Evolutionary conservation across 2,329 filamentous ascomycete species (phyloP).

Genomic region (Cordyceps javanica): DNA sequence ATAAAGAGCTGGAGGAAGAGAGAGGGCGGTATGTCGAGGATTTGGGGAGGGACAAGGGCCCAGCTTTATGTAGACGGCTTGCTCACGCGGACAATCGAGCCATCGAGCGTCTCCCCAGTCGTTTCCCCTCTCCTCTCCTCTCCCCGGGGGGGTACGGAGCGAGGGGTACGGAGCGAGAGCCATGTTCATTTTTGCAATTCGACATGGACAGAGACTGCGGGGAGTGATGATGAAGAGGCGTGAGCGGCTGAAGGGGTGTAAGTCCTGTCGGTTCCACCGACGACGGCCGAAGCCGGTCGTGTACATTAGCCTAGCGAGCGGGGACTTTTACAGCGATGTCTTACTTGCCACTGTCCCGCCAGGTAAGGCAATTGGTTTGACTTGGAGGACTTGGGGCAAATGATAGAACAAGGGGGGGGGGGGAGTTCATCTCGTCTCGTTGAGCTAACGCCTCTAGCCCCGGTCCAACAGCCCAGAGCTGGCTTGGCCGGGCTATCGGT

Average conservation of each 20-base stretch:
- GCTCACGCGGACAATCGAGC: neutral
- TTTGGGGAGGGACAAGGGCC: conserved; percentile 16
- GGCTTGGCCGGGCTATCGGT: no score
- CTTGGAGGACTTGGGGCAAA: no score
- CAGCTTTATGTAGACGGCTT: conserved; percentile 25
- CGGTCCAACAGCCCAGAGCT: neutral
- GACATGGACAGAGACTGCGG: neutral
- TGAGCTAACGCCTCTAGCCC: no score
- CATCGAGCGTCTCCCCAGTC: neutral
- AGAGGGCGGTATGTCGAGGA: conserved; percentile 16
- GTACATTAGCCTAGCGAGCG: no score
- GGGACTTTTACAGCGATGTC: no score
- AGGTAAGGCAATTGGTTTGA: no score
- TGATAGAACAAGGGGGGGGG: no score
- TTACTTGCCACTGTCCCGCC: no score
- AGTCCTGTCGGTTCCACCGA: neutral
- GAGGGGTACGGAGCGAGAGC: neutral
- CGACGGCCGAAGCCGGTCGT: no score
- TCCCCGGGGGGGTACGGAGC: neutral
- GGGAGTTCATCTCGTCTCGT: no score
- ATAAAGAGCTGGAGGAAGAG: conserved; percentile 15
- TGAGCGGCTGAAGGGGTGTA: no score
- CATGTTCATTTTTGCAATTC: neutral
- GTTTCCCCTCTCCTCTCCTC: no score
- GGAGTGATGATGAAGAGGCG: neutral